Evolutionary conservation across 306 rosid species (phyloP), one percentile per base, ranked within the genome.

Genomic region (Inga laurina): DNA sequence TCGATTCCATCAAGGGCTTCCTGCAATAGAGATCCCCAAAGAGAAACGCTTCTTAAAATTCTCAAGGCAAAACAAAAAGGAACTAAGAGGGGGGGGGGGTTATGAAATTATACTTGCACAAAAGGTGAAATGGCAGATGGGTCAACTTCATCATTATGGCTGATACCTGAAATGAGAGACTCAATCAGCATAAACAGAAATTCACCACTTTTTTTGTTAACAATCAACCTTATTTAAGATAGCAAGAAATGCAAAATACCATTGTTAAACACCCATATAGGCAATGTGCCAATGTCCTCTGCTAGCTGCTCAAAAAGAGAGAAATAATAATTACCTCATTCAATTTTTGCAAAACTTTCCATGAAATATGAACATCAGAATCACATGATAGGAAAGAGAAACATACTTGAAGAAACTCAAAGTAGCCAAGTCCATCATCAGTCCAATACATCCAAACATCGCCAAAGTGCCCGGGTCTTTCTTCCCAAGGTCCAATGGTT

Each of bases 361-460:
- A 75, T 54, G 22, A 71, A 35, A 68, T 66, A 62, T 39, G 61
- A 84, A 71, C 73, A 74, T 74, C 44, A 49, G 12, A 74, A 51
- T 16, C 90, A 46, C 44, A 74, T 16, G 41, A 74, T 73, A 48
- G 39, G 27, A 83, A 85, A 76, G 72, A 59, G 34, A 71, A 52
- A 82, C 91, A 24, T 82, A 92, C 99, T 90, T 91, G 98, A 68
- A 96, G 97, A 89, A 96, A 94, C 90, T 96, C 99, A 73, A 82
- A 92, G 85, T 96, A 89, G 85, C 99, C 99, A 76, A 96, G 90
- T 32, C 98, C 99, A 84, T 96, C 99, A 75, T 96, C 99, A 48
- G 98, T 96, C 99, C 99, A 96, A 83, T 96, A 96, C 90, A 78
- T 90, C 99, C 99, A 96, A 81, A 96, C 98, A 87, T 96, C 99